Conservation (phyloP, 1,284 basidiomycete species). For the Schizophyllum amplum region DNA sequence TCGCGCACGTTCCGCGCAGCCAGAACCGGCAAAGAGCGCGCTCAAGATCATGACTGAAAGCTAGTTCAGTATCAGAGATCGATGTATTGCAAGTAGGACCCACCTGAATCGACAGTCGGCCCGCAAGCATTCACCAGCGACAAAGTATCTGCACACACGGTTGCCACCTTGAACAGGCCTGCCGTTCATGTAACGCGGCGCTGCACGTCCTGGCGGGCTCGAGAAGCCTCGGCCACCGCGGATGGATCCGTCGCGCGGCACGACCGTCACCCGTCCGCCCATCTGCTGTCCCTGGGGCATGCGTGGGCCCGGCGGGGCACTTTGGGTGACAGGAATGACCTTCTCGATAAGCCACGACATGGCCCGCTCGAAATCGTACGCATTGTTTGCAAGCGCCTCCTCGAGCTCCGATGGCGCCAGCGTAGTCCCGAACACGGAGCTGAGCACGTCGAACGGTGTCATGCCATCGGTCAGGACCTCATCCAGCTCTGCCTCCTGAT, state of each 20-base stretch:
- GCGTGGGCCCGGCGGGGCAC: constrained; percentile 31
- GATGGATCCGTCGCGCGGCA: constrained; percentile 43
- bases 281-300: constrained; percentile 46
- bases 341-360: constrained; percentile 90
- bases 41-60: constrained; percentile 77
- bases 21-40: constrained; percentile 95
- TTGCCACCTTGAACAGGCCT: constrained; percentile 54
- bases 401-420: constrained; percentile 88
- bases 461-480: constrained; percentile 77
- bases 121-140: constrained; percentile 91
- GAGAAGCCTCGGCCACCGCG: constrained; percentile 37
- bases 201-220: constrained; percentile 34
- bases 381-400: constrained; percentile 81
- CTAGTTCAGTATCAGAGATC: constrained; percentile 1
- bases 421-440: constrained; percentile 85
- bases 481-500: constrained; percentile 41
- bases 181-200: constrained; percentile 47
- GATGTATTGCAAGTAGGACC: constrained; percentile 17
- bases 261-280: constrained; percentile 54
- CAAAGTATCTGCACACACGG: constrained; percentile 91
- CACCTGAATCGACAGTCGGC: constrained; percentile 97
- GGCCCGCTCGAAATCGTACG: constrained; percentile 91
- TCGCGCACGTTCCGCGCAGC: constrained; percentile 93
- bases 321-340: constrained; percentile 30
- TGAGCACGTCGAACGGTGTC: constrained; percentile 95